A percentile compares a stretch with the other conserved stretches of the same genome.
phyloP scores from a whole-genome alignment of 1,139 yeast species.

The Yamadazyma friedrichii region DNA sequence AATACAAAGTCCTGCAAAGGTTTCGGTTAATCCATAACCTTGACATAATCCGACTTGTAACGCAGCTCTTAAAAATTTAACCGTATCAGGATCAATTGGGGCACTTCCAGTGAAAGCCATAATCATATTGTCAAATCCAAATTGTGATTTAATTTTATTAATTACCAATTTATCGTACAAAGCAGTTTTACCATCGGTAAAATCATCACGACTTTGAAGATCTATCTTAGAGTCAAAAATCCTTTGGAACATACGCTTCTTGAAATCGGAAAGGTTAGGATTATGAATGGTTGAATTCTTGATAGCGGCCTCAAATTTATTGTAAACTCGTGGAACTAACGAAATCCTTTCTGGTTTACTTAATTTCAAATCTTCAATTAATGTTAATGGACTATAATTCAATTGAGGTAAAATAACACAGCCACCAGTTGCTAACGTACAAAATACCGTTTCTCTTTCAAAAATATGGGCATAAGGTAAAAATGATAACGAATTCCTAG shows the following conservation, averaged over 20 bases:
- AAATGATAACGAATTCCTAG: conserved; percentile 30
- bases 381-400: conserved; percentile 33
- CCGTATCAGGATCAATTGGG: conserved; percentile 42
- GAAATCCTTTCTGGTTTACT: conserved; percentile 36
- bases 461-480: conserved; percentile 74
- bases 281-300: conserved; percentile 44
- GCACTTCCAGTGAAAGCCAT: conserved; percentile 40
- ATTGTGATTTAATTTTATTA: conserved; percentile 26
- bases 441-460: conserved; percentile 39
- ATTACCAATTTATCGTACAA: conserved; percentile 31
- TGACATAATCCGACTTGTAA: conserved; percentile 39
- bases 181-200: conserved; percentile 20
- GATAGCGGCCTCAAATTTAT: conserved; percentile 44
- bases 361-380: conserved; percentile 36
- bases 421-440: conserved; percentile 25
- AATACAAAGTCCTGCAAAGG: conserved; percentile 40
- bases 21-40: conserved; percentile 49
- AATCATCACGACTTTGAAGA: conserved; percentile 12
- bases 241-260: conserved; percentile 26
- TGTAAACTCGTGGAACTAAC: conserved; percentile 40
- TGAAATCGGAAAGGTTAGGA: conserved; percentile 25
- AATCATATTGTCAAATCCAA: conserved; percentile 30
- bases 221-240: conserved; percentile 17
- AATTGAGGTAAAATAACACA: conserved; percentile 43
- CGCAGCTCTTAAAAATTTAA: conserved; percentile 40